A percentile compares a stretch with the other conserved stretches of the same genome.
These are phyloP conservation scores for Leishmania tropica DNA, from an alignment of 208 protist species.

Conservation along the genomic window DNA sequence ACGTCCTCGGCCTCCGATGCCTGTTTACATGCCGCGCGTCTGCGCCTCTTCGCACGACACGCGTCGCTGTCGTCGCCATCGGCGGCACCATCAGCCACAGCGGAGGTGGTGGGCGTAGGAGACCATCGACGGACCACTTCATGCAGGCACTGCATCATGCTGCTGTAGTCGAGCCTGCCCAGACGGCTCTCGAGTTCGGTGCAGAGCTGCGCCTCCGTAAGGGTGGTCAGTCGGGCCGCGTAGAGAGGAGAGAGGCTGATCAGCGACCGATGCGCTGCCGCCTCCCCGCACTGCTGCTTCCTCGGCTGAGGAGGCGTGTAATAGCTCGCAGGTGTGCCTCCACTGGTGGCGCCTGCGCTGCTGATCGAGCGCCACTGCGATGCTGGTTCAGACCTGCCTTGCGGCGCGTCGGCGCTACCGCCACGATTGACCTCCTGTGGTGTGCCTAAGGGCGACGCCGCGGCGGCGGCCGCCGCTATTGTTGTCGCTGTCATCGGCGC, in stretches of 20 bases:
- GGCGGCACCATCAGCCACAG: background rate
- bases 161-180: constrained; percentile 30
- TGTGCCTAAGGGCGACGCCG: background rate
- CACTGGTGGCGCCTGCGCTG: background rate
- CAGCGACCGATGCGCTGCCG: background rate
- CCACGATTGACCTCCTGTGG: no score
- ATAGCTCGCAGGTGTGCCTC: background rate
- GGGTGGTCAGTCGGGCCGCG: constrained; percentile 22
- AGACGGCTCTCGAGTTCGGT: constrained; percentile 34
- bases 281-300: background rate
- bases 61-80: background rate
- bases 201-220: constrained; percentile 34
- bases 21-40: background rate
- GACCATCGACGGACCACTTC: constrained; percentile 33
- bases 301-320: background rate
- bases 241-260: constrained; percentile 34
- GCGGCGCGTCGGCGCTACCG: background rate
- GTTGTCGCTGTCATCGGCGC: background rate
- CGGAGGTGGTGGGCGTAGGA: background rate
- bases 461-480: background rate
- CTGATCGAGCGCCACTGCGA: background rate
- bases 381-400: background rate
- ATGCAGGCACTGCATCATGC: constrained; percentile 58
- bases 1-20: background rate
- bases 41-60: background rate